Percentiles rank a stretch among this genome's conserved stretches.
These are phyloP conservation scores for Colletotrichum paranaense DNA, from an alignment of 2,329 filamentous ascomycete genomes.

Conservation along the genomic window DNA sequence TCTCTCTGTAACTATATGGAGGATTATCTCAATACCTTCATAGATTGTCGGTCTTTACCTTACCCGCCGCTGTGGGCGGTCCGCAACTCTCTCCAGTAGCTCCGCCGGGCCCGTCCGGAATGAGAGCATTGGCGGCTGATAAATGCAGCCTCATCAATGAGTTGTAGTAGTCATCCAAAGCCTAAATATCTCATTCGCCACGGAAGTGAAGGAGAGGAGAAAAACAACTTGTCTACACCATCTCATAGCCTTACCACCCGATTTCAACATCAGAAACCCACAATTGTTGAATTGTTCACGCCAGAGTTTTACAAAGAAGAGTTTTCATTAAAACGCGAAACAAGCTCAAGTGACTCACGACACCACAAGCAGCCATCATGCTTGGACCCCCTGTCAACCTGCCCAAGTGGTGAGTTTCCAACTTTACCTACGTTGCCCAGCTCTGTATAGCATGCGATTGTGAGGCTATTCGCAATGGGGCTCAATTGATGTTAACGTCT, in stretches of 20 bases:
- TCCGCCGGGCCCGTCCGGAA: slow-evolving; percentile 21
- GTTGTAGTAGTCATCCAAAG: background rate
- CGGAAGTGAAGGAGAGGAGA: background rate
- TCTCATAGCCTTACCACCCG: background rate
- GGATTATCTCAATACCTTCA: too few species aligned
- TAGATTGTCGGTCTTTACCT: background rate
- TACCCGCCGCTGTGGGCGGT: background rate
- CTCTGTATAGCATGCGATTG: background rate
- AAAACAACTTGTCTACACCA: slow-evolving; percentile 6
- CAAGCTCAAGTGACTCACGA: slow-evolving; percentile 7
- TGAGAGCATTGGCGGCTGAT: slow-evolving; percentile 13
- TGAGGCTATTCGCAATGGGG: slow-evolving; percentile 18
- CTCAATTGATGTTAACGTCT: slow-evolving; percentile 35
- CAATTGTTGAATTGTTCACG: slow-evolving; percentile 8
- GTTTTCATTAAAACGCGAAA: background rate
- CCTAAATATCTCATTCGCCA: slow-evolving; percentile 26
- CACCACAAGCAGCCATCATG: slow-evolving; percentile 6
- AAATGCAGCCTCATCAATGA: slow-evolving; percentile 7
- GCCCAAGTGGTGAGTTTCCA: slow-evolving; percentile 65
- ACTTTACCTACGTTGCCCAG: too few species aligned
- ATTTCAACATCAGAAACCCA: background rate
- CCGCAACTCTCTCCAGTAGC: background rate
- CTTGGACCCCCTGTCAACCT: slow-evolving; percentile 61
- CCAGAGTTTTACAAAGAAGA: background rate
- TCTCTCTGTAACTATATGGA: too few species aligned